These are phyloP conservation scores for Apodospora peruviana DNA, from an alignment of 495 filamentous ascomycete genomes.

Conservation along the genomic window DNA sequence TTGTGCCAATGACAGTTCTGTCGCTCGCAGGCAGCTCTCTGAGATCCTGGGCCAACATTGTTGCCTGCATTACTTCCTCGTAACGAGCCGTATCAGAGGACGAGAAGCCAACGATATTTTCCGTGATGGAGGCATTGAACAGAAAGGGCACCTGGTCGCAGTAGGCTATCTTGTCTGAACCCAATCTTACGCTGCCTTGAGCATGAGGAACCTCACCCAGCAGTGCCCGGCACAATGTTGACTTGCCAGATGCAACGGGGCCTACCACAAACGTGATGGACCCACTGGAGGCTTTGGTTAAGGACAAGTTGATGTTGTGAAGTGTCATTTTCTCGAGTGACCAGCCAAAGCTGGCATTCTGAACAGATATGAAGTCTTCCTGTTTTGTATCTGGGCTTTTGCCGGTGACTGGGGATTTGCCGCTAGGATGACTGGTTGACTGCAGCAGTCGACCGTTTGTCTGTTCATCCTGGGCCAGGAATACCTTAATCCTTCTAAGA, in stretches of 20 bases:
- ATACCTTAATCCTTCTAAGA: conserved; percentile 53
- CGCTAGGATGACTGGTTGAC: no score
- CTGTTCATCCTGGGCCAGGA: conserved; percentile 37
- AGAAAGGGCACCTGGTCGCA: conserved; percentile 41
- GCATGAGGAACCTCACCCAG: conserved; percentile 23
- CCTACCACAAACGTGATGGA: conserved; percentile 28
- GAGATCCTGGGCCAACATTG: conserved; percentile 54
- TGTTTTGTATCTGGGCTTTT: background rate
- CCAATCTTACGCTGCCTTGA: conserved; percentile 19
- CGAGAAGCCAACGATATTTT: conserved; percentile 28
- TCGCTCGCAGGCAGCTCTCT: conserved; percentile 31
- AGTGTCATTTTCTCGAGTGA: background rate
- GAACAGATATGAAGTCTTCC: no score
- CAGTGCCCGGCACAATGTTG: conserved; percentile 31
- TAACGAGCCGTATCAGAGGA: conserved; percentile 55
- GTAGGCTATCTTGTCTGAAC: conserved; percentile 24
- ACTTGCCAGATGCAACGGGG: conserved; percentile 38
- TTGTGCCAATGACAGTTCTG: conserved; percentile 55
- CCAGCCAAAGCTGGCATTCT: conserved; percentile 32
- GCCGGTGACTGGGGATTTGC: no score
- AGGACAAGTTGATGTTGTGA: background rate
- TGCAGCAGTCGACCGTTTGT: no score
- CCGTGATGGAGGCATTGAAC: conserved; percentile 33
- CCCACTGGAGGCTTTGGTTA: background rate
- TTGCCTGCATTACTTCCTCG: conserved; percentile 55